A percentile compares a stretch with the other conserved stretches of the same genome.
Evolutionary conservation across 2,329 filamentous ascomycete species (phyloP).

Genomic region (Tolypocladium endophyticum): DNA sequence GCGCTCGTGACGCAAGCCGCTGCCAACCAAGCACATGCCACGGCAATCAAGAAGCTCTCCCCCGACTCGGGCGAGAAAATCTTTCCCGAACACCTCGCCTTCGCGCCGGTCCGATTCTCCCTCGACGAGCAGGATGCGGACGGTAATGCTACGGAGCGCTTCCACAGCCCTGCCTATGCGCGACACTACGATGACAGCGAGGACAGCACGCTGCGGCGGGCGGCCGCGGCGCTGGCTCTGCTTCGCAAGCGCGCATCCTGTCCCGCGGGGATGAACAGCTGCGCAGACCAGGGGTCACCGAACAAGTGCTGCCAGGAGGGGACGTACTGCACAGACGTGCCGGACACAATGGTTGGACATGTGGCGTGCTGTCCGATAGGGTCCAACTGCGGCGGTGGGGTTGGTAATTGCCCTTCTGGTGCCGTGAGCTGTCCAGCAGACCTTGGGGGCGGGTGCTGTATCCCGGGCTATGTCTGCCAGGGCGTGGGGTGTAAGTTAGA

Average conservation of each 20-base stretch:
- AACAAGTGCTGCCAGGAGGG: conserved; percentile 63
- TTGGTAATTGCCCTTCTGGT: conserved; percentile 50
- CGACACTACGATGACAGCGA: conserved; percentile 27
- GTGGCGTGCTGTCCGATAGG: conserved; percentile 68
- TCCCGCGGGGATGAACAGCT: conserved; percentile 55
- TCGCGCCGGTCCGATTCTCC: conserved; percentile 21
- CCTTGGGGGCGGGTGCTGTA: conserved; percentile 66
- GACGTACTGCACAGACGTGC: conserved; percentile 55
- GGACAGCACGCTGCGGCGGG: conserved; percentile 26
- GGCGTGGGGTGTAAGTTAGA: conserved; percentile 57
- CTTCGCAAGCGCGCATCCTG: conserved; percentile 54
- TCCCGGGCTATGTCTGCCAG: conserved; percentile 58
- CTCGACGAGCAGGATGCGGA: conserved; percentile 15
- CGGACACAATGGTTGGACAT: conserved; percentile 51
- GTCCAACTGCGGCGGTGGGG: conserved; percentile 49
- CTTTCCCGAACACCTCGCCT: conserved; percentile 54
- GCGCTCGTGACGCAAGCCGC: conserved; percentile 20
- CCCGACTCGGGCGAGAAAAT: conserved; percentile 65
- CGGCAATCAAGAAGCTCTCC: conserved; percentile 62
- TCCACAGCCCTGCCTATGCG: conserved; percentile 40
- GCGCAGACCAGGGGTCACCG: conserved; percentile 51
- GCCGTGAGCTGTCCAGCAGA: conserved; percentile 55
- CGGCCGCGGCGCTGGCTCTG: conserved; percentile 33
- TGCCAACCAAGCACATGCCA: conserved; percentile 32
- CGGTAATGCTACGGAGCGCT: conserved; percentile 9